A percentile compares a stretch with the other conserved stretches of the same genome.
Conservation (phyloP, 2,329 filamentous ascomycete genomes). For the Hypoxylon sp. region DNA sequence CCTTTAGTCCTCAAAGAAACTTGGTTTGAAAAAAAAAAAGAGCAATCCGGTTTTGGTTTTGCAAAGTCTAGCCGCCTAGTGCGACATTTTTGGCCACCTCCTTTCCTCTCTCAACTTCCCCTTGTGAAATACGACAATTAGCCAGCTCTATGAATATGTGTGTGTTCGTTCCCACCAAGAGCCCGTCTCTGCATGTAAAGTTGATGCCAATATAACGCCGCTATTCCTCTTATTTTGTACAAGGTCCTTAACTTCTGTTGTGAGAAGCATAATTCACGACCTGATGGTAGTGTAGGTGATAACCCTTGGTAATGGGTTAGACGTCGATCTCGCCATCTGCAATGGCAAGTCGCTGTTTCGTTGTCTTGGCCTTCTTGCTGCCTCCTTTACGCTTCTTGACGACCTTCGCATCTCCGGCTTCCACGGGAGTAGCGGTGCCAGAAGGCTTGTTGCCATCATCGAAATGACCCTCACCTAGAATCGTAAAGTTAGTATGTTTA, state of each 20-base stretch:
- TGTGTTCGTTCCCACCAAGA: conserved; percentile 24
- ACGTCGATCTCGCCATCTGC: conserved; percentile 71
- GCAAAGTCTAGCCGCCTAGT: conserved; percentile 35
- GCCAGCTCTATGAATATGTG: conserved; percentile 38
- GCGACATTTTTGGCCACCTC: conserved; percentile 28
- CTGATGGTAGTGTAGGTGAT: conserved; percentile 1
- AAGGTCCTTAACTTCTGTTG: conserved; percentile 22
- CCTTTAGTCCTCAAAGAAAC: conserved; percentile 11
- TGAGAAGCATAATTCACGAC: conserved; percentile 13
- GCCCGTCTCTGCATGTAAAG: conserved; percentile 28
- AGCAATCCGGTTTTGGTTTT: conserved; percentile 23
- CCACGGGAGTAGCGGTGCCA: conserved; percentile 86
- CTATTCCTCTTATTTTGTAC: conserved; percentile 41
- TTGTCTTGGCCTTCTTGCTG: conserved; percentile 77
- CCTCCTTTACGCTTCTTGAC: conserved; percentile 71
- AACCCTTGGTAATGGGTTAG: conserved; percentile 34
- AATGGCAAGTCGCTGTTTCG: conserved; percentile 77
- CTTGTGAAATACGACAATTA: conserved; percentile 31
- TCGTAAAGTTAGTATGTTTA: conserved; percentile 53
- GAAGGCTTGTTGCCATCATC: conserved; percentile 89
- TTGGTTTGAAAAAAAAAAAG: conserved; percentile 14
- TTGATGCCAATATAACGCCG: conserved; percentile 39
- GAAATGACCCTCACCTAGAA: conserved; percentile 92
- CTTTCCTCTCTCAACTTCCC: conserved; percentile 4
- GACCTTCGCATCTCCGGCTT: conserved; percentile 65